Evolutionary conservation across 2,329 filamentous ascomycete species (phyloP).

Genomic region (Lecanoromycetidae sp.): DNA sequence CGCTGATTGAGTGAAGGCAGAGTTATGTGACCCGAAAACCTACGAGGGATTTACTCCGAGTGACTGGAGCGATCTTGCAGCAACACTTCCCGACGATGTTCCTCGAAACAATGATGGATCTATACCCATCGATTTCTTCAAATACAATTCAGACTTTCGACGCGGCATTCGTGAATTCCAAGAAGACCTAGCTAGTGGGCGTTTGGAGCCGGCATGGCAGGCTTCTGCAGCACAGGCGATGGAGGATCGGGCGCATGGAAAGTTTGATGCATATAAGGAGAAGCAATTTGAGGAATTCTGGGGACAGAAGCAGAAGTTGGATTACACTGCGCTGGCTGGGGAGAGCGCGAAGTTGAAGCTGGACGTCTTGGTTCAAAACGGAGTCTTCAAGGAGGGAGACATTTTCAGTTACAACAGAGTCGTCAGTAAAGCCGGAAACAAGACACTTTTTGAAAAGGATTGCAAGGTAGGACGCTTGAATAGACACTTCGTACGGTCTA

Average conservation of each 20-base stretch:
- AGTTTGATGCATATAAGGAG: slow-evolving; percentile 46
- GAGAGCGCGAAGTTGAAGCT: slow-evolving; percentile 32
- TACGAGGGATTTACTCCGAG: slow-evolving; percentile 32
- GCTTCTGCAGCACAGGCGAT: slow-evolving; percentile 42
- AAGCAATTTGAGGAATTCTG: slow-evolving; percentile 44
- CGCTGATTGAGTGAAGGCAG: too few species aligned
- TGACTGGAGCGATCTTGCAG: slow-evolving; percentile 31
- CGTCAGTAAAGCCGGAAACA: slow-evolving; percentile 22
- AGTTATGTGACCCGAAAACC: slow-evolving; percentile 30
- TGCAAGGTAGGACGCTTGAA: slow-evolving; percentile 24
- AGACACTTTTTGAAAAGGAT: slow-evolving; percentile 32
- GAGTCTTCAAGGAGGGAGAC: slow-evolving; percentile 29
- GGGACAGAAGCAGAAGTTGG: slow-evolving; percentile 41
- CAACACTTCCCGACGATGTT: slow-evolving; percentile 31
- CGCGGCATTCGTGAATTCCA: slow-evolving; percentile 44
- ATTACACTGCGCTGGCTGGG: slow-evolving; percentile 27
- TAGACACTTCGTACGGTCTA: not conserved
- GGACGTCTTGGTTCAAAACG: slow-evolving; percentile 26
- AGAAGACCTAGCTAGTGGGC: slow-evolving; percentile 42
- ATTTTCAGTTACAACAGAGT: slow-evolving; percentile 29
- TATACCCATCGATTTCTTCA: slow-evolving; percentile 30
- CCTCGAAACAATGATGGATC: slow-evolving; percentile 26
- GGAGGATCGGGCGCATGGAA: slow-evolving; percentile 39
- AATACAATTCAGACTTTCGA: slow-evolving; percentile 38
- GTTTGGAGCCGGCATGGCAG: slow-evolving; percentile 46